Conservation (phyloP, 495 filamentous ascomycete genomes). For the Talaromyces wortmannii region DNA sequence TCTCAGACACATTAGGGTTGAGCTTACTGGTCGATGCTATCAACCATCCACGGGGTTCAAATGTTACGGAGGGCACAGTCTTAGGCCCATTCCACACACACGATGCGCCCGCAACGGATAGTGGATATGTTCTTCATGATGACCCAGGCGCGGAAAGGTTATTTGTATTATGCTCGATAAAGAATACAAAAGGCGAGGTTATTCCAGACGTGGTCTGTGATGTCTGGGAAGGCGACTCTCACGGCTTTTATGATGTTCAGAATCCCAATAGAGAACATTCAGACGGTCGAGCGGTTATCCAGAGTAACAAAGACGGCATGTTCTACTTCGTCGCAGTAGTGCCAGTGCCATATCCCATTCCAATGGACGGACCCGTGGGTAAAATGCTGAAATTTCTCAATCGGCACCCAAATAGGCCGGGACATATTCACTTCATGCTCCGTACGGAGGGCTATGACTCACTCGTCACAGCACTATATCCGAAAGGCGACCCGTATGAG, state of each 20-base stretch:
- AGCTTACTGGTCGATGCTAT: slow-evolving; percentile 84
- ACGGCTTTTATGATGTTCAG: slow-evolving; percentile 77
- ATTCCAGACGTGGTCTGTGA: slow-evolving; percentile 63
- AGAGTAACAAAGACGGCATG: slow-evolving; percentile 52
- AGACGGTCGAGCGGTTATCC: slow-evolving; percentile 65
- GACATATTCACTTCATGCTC: slow-evolving; percentile 84
- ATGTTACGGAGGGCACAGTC: slow-evolving; percentile 77
- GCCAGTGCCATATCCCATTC: slow-evolving; percentile 76
- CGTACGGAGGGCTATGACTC: slow-evolving; percentile 64
- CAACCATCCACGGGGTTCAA: slow-evolving; percentile 76
- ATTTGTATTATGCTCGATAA: slow-evolving; percentile 51
- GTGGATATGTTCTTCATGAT: slow-evolving; percentile 32
- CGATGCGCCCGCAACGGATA: slow-evolving; percentile 58
- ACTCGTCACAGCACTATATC: slow-evolving; percentile 70
- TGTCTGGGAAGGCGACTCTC: slow-evolving; percentile 79
- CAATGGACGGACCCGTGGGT: slow-evolving; percentile 74
- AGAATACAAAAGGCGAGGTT: slow-evolving; percentile 53
- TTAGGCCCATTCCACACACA: slow-evolving; percentile 92
- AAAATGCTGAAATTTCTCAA: slow-evolving; percentile 56
- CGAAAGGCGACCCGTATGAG: slow-evolving; percentile 69
- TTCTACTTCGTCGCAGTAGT: slow-evolving; percentile 77
- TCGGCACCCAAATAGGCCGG: slow-evolving; percentile 67
- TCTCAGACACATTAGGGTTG: slow-evolving; percentile 83
- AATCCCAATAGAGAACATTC: slow-evolving; percentile 52
- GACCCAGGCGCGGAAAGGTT: slow-evolving; percentile 5